Conservation (phyloP, 2,329 filamentous ascomycete species). For the Fusarium agapanthi region DNA sequence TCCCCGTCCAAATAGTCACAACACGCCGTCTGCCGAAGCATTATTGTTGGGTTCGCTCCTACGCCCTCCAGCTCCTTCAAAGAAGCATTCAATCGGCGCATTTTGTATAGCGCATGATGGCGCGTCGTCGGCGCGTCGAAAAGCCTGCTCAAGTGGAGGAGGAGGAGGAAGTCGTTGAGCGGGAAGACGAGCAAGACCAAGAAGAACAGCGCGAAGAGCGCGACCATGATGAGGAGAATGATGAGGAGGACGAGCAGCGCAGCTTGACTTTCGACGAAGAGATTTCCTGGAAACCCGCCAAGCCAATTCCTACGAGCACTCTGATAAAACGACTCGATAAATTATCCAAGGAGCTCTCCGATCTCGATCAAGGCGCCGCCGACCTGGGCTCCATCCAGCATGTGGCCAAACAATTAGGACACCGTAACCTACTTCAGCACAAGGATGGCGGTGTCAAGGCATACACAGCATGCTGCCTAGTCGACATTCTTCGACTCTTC, state of each 20-base stretch:
- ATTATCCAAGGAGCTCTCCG: conserved; percentile 82
- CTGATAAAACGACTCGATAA: conserved; percentile 82
- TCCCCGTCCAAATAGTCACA: conserved; percentile 25
- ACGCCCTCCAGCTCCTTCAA: not conserved
- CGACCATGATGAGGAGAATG: conserved; percentile 32
- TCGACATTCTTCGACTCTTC: conserved; percentile 91
- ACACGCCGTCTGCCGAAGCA: not conserved
- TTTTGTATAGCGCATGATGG: conserved; percentile 44
- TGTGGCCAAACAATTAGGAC: conserved; percentile 85
- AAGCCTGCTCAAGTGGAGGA: conserved; percentile 44
- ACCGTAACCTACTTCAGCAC: conserved; percentile 83
- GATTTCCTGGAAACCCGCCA: conserved; percentile 90
- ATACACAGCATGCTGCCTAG: conserved; percentile 86
- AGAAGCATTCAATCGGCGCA: not conserved
- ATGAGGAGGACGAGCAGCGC: conserved; percentile 42
- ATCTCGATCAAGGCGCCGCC: conserved; percentile 86
- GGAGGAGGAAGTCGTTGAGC: conserved; percentile 41
- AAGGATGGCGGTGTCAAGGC: conserved; percentile 95
- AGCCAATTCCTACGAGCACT: conserved; percentile 84
- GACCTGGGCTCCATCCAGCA: conserved; percentile 84
- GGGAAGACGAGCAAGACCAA: conserved; percentile 35
- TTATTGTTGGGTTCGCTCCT: not conserved
- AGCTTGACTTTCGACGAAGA: conserved; percentile 83
- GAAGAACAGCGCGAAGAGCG: conserved; percentile 23
- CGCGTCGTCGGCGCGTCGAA: conserved; percentile 49